Percentiles rank a stretch among this genome's conserved stretches.
Conservation (phyloP, 257 asterid genomes). For the Salvia miltiorrhiza region DNA sequence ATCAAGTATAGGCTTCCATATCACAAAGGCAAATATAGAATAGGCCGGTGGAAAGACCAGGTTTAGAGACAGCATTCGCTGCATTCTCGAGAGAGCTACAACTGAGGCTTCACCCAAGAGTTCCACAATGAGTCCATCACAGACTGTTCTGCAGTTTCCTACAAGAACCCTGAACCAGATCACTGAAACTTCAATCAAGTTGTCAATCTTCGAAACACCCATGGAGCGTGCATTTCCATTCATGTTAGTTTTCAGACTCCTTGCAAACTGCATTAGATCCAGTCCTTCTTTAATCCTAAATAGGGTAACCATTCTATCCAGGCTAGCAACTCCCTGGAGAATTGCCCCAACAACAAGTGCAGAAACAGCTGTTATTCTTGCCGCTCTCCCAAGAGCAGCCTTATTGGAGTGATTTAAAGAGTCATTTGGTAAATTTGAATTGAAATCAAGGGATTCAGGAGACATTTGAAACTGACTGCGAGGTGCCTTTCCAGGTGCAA, state of each 20-base stretch:
- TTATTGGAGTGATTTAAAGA: constrained; percentile 44
- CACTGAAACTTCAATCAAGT: constrained; percentile 72
- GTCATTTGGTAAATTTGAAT: constrained; percentile 52
- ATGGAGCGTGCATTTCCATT: constrained; percentile 79
- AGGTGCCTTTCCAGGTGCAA: constrained; percentile 70
- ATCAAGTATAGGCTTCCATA: constrained; percentile 76
- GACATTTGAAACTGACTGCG: constrained; percentile 72
- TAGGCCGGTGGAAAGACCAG: constrained; percentile 91
- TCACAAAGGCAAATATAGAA: constrained; percentile 72
- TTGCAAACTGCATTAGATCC: constrained; percentile 71
- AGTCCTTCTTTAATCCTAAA: constrained; percentile 89
- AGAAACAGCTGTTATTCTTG: constrained; percentile 65
- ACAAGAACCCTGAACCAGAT: constrained; percentile 99
- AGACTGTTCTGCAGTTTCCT: constrained; percentile 89
- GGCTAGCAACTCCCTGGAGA: constrained; percentile 87
- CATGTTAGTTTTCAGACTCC: constrained; percentile 71
- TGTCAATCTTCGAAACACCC: constrained; percentile 67
- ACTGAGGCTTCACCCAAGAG: constrained; percentile 90
- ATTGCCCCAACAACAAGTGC: constrained; percentile 85
- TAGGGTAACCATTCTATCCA: constrained; percentile 87
- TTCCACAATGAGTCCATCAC: constrained; percentile 82
- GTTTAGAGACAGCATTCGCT: constrained; percentile 60
- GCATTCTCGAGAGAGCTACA: constrained; percentile 83
- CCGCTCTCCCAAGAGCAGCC: constrained; percentile 49
- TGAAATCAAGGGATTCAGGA: constrained; percentile 67